Conservation (phyloP, 2,329 filamentous ascomycete species). For the Elsinoe arachidis region DNA sequence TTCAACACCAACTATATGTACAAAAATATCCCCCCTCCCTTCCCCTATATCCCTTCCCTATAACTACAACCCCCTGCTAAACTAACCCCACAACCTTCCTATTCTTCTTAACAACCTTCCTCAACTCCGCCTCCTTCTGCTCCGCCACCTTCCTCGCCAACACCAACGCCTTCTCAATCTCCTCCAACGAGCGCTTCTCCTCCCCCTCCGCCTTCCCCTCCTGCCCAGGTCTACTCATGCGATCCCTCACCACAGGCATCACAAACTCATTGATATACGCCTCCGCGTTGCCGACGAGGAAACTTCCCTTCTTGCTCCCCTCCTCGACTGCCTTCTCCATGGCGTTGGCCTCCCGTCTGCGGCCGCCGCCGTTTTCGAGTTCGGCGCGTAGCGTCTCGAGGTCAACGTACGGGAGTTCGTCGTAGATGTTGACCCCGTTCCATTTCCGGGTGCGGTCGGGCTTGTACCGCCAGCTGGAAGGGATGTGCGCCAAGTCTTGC, state of each 20-base stretch:
- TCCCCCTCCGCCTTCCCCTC: constrained; percentile 7
- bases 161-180: constrained; percentile 24
- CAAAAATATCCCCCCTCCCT: too few species aligned
- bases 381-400: constrained; percentile 25
- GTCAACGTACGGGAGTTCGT: constrained; percentile 25
- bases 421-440: constrained; percentile 15
- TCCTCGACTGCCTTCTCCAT: constrained; percentile 34
- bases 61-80: background rate
- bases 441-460: constrained; percentile 24
- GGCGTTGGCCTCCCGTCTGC: constrained; percentile 24
- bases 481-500: constrained; percentile 40
- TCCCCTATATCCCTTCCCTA: too few species aligned
- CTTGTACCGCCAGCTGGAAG: constrained; percentile 23
- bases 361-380: constrained; percentile 21
- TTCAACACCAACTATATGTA: too few species aligned
- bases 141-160: constrained; percentile 27
- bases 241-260: constrained; percentile 22
- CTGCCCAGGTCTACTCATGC: constrained; percentile 4
- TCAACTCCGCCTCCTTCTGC: constrained; percentile 26
- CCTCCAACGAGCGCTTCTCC: constrained; percentile 19
- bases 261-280: constrained; percentile 32
- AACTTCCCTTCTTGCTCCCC: constrained; percentile 29
- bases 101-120: constrained; percentile 30
- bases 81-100: constrained; percentile 23
- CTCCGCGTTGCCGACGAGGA: constrained; percentile 30